Base-by-base conservation (phyloP, 2,329 filamentous ascomycete genomes). In the Polytolypa hystricis region DNA sequence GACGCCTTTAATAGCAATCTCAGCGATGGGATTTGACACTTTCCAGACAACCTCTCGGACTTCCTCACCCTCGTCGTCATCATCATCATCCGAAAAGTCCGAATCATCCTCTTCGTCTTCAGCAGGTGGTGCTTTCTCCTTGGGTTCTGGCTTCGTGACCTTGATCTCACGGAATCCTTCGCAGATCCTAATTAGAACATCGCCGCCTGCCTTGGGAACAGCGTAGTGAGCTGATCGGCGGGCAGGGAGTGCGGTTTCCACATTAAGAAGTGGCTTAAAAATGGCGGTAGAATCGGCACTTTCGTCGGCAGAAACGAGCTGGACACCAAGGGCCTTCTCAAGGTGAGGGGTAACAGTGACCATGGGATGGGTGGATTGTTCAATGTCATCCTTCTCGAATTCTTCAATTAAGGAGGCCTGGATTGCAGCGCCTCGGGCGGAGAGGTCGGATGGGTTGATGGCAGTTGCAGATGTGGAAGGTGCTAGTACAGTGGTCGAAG, bases 291-390 rank as follows among this genome's bases (percentile, higher is more conserved):
- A 53, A 30, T 43, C 69, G 27, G 66, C 70, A 10, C 68, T 67
- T 26, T 46, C 40, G n/a, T 31, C 38, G 25, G 44, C 40, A 8
- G 50, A 48, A 40, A 75, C 65, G 49, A 79, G 75, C 45, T 93
- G 72, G 36, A 96, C 81, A 58, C 91, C 91, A 45, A 98, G 83
- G 44, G 89, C 83, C 56, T 87, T 82, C 50, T 77, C 71, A 45
- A 93, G 79, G 67, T 98, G 91, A 51, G 86, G 85, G 35, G 93
- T 86, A 11, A 87, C 89, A 21, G 89, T 95, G 46, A 98, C 86
- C 56, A 86, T 84, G 35, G 91, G 81, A 69, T 98, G 89, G 32
- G 86, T 93, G 44, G 84, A 93, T 71, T 95, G 87, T 58, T 93
- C 84, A 50, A 98, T 93, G 57, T 96, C 89, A 47, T 85, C 79